Conservation (phyloP, 148 eudicot genomes). For the Diospyros kaki region DNA sequence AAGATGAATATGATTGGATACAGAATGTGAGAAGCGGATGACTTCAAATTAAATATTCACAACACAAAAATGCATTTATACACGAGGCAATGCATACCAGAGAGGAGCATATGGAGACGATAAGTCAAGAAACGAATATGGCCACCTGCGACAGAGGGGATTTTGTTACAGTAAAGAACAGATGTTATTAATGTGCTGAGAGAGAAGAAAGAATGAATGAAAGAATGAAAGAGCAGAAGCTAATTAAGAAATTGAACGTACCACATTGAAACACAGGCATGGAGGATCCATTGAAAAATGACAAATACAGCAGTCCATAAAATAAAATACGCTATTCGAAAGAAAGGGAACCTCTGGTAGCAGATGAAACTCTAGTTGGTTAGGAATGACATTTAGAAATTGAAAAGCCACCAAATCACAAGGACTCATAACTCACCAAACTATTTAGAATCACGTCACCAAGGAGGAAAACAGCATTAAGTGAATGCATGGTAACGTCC, state of each 20-base stretch:
- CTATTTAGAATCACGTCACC: constrained; percentile 35
- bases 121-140: constrained; percentile 80
- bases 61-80: too few relatives aligned
- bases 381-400: not conserved
- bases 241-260: constrained; percentile 20
- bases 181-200: not conserved
- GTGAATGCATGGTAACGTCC: constrained; percentile 33
- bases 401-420: not conserved
- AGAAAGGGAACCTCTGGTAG: constrained; percentile 70
- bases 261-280: constrained; percentile 54
- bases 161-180: constrained; percentile 1
- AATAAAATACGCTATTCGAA: constrained; percentile 69
- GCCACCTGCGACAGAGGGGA: constrained; percentile 62
- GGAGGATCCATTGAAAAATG: constrained; percentile 81
- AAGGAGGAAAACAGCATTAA: constrained; percentile 43
- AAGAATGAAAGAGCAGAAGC: not conserved
- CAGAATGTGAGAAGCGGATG: not conserved
- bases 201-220: not conserved
- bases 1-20: not conserved
- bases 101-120: constrained; percentile 69
- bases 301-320: constrained; percentile 62
- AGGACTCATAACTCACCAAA: constrained; percentile 29
- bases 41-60: not conserved
- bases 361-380: constrained; percentile 6
- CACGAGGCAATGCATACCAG: constrained; percentile 41